Conservation (phyloP, 83 land plant genomes). For the Diphasiastrum complanatum region DNA sequence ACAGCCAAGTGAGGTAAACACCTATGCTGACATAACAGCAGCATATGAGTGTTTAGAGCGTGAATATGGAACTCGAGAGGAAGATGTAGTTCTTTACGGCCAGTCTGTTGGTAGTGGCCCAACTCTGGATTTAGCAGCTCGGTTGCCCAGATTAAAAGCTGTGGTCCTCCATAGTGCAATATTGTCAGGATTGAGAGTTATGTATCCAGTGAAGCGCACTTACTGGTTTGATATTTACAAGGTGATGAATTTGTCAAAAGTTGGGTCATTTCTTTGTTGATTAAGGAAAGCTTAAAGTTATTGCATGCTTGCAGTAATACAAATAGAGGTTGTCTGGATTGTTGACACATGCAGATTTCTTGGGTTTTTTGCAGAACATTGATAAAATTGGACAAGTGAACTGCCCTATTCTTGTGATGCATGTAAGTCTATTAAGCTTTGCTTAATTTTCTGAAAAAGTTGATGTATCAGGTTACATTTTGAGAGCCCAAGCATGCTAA, state of each 20-base stretch:
- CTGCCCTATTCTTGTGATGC: constrained; percentile 51
- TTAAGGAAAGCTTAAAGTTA: neutral
- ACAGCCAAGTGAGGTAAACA: constrained; percentile 56
- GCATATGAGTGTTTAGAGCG: constrained; percentile 50
- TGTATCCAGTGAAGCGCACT: constrained; percentile 65
- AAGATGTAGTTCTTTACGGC: constrained; percentile 56
- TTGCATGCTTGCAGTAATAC: constrained; percentile 3
- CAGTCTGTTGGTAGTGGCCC: constrained; percentile 70
- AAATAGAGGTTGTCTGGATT: neutral
- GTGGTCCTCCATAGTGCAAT: constrained; percentile 61
- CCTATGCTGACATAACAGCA: constrained; percentile 63
- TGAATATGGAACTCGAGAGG: constrained; percentile 46
- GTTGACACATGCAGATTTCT: neutral
- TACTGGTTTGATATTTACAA: constrained; percentile 70
- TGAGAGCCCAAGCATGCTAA: no score
- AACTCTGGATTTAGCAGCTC: constrained; percentile 51
- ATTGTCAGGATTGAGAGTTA: constrained; percentile 51
- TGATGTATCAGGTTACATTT: no score
- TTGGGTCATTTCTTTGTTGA: no score
- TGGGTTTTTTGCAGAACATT: constrained; percentile 33
- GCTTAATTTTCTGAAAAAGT: no score
- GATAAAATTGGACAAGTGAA: constrained; percentile 56
- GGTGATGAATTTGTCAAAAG: no score
- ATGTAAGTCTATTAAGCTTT: constrained; percentile 40
- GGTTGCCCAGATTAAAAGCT: constrained; percentile 44